phyloP scores from a whole-genome alignment of 441 rosid species.

The Croton laevigatus region DNA sequence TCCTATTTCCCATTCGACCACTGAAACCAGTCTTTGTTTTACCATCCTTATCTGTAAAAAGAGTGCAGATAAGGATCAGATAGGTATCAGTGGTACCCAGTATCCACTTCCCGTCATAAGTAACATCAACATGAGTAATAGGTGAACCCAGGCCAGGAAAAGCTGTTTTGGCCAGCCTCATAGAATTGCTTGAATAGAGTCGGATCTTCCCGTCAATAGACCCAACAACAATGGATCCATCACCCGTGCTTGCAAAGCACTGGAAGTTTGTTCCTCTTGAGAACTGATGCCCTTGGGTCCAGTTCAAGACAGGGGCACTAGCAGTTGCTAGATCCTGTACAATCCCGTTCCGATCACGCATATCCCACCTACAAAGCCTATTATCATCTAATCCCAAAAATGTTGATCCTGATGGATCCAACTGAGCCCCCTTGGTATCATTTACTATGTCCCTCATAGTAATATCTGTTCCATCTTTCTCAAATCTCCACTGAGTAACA shows the following conservation, averaged over 20 bases:
- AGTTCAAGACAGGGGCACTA: constrained; percentile 66
- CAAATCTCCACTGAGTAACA: constrained; percentile 85
- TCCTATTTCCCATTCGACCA: constrained; percentile 94
- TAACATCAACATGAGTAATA: constrained; percentile 88
- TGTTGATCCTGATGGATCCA: constrained; percentile 96
- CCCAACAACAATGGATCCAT: constrained; percentile 92
- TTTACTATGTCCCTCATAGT: constrained; percentile 86
- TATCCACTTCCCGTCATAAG: constrained; percentile 94
- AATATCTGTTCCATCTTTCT: constrained; percentile 92
- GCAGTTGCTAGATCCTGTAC: constrained; percentile 83
- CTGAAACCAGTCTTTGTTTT: constrained; percentile 77
- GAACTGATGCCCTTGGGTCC: constrained; percentile 94
- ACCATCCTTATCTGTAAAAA: constrained; percentile 81
- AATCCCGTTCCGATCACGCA: constrained; percentile 84
- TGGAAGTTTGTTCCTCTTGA: constrained; percentile 93
- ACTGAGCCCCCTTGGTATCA: constrained; percentile 87
- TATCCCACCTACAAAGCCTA: constrained; percentile 97
- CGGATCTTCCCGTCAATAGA: constrained; percentile 94
- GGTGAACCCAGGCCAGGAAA: constrained; percentile 98
- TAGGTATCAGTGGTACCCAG: constrained; percentile 93
- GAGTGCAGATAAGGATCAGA: constrained; percentile 78
- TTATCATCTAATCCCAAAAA: constrained; percentile 92
- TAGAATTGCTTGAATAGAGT: constrained; percentile 70
- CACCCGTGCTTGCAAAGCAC: constrained; percentile 94
- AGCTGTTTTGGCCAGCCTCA: constrained; percentile 96